Percentiles rank a stretch among this genome's conserved stretches.
Conservation (phyloP, 306 rosid genomes). For the Cucurbita argyrosperma region DNA sequence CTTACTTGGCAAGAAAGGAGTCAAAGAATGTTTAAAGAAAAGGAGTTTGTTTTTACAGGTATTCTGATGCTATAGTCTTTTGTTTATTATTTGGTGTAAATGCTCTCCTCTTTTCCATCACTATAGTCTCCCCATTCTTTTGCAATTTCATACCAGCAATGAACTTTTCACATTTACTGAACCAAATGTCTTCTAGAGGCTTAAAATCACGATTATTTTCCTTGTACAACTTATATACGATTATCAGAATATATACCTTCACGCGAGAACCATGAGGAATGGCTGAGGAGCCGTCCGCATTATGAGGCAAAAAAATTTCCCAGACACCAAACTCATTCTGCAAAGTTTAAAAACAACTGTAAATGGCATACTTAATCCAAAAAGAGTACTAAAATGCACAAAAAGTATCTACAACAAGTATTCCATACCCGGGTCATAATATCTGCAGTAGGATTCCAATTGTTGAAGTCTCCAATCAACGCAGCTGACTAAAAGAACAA, state of each 20-base stretch:
- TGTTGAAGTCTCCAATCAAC: constrained; percentile 87
- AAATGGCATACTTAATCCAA: neutral
- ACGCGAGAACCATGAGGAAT: constrained; percentile 98
- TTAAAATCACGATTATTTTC: neutral
- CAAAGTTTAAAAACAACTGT: constrained; percentile 2
- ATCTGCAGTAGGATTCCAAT: constrained; percentile 87
- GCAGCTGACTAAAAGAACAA: constrained; percentile 65
- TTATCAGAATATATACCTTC: constrained; percentile 37
- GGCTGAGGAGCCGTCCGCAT: constrained; percentile 73
- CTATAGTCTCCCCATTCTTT: neutral
- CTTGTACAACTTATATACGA: neutral
- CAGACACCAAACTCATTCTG: constrained; percentile 99
- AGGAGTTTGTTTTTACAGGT: neutral
- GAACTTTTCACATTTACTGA: neutral
- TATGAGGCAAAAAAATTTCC: constrained; percentile 95
- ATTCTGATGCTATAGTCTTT: neutral
- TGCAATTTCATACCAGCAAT: neutral
- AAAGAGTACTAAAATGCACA: neutral
- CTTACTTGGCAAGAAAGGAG: neutral
- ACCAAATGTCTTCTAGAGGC: neutral
- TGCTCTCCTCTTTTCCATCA: neutral
- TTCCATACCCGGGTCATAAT: constrained; percentile 64
- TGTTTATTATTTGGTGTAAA: neutral
- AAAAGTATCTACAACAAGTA: constrained; percentile 1
- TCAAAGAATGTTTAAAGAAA: neutral